These are phyloP conservation scores for Tylopilus sp. DNA, from an alignment of 1,284 basidiomycete genomes.

Conservation along the genomic window DNA sequence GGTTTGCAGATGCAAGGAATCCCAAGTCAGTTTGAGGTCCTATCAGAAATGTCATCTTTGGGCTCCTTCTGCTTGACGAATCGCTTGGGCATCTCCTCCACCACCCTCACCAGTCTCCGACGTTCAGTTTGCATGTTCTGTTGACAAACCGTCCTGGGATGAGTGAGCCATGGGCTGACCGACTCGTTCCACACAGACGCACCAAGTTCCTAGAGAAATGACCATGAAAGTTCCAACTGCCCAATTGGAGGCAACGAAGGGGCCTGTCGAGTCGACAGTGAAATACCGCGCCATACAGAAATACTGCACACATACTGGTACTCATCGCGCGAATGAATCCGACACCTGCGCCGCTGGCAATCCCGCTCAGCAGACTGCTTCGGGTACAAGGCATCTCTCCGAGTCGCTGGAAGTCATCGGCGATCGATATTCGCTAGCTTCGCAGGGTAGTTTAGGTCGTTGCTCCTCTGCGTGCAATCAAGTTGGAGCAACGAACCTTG, in stretches of 20 bases:
- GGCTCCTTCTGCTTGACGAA: constrained; percentile 43
- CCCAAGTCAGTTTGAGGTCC: constrained; percentile 1
- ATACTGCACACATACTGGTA: constrained; percentile 39
- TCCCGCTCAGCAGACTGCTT: constrained; percentile 49
- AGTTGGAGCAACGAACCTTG: constrained; percentile 35
- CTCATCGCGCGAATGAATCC: constrained; percentile 56
- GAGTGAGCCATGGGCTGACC: constrained; percentile 4
- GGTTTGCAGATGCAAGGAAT: background rate
- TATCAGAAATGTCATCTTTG: constrained; percentile 27
- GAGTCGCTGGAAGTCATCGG: constrained; percentile 44
- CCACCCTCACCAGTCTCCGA: constrained; percentile 50
- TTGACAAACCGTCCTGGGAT: constrained; percentile 61
- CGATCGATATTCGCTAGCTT: constrained; percentile 47
- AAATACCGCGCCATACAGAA: constrained; percentile 4
- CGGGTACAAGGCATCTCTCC: constrained; percentile 62
- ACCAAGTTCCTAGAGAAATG: constrained; percentile 52
- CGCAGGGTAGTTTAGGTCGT: constrained; percentile 19
- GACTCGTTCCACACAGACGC: constrained; percentile 17
- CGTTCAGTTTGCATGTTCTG: constrained; percentile 53
- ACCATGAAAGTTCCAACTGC: constrained; percentile 52
- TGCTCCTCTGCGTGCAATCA: background rate
- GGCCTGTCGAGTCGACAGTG: constrained; percentile 30
- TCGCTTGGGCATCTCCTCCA: constrained; percentile 59
- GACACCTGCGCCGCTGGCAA: constrained; percentile 50
- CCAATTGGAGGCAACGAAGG: constrained; percentile 51